phyloP scores from a whole-genome alignment of 2,329 filamentous ascomycete species.

The Calonectria crousiana region DNA sequence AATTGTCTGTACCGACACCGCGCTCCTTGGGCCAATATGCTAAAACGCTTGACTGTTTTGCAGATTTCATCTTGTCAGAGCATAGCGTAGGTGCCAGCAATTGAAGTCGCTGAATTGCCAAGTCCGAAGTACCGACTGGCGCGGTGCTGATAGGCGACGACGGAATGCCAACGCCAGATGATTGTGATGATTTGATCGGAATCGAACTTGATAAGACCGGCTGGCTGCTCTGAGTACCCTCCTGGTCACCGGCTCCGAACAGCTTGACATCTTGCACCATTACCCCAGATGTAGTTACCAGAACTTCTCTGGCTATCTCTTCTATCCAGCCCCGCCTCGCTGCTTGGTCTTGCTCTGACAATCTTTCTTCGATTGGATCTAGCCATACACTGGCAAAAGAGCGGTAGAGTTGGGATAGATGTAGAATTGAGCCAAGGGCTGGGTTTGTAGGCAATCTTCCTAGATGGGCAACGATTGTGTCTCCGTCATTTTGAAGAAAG shows the following conservation, averaged over 20 bases:
- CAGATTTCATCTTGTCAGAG: slow-evolving; percentile 40
- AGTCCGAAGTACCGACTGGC: slow-evolving; percentile 37
- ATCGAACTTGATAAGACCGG: slow-evolving; percentile 29
- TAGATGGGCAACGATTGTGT: slow-evolving; percentile 47
- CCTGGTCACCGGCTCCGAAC: slow-evolving; percentile 38
- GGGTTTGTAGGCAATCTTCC: slow-evolving; percentile 41
- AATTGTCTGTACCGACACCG: slow-evolving; percentile 50
- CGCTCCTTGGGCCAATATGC: slow-evolving; percentile 55
- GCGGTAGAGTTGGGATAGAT: slow-evolving; percentile 44
- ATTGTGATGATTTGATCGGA: slow-evolving; percentile 43
- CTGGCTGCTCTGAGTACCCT: slow-evolving; percentile 22
- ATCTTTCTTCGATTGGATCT: slow-evolving; percentile 36
- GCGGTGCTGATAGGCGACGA: slow-evolving; percentile 35
- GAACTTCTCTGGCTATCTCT: slow-evolving; percentile 50
- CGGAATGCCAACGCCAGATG: slow-evolving; percentile 33
- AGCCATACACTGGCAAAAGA: slow-evolving; percentile 50
- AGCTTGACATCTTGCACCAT: slow-evolving; percentile 50
- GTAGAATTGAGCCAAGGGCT: slow-evolving; percentile 38
- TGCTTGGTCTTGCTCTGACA: slow-evolving; percentile 42
- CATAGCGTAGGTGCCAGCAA: slow-evolving; percentile 49
- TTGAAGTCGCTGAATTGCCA: slow-evolving; percentile 49
- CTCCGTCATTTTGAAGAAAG: slow-evolving; percentile 42
- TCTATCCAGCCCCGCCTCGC: slow-evolving; percentile 44
- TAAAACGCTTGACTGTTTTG: slow-evolving; percentile 48
- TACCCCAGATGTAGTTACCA: slow-evolving; percentile 51